Evolutionary conservation across 23 red algal species (phyloP).

Genomic region (Gracilariopsis chorda): DNA sequence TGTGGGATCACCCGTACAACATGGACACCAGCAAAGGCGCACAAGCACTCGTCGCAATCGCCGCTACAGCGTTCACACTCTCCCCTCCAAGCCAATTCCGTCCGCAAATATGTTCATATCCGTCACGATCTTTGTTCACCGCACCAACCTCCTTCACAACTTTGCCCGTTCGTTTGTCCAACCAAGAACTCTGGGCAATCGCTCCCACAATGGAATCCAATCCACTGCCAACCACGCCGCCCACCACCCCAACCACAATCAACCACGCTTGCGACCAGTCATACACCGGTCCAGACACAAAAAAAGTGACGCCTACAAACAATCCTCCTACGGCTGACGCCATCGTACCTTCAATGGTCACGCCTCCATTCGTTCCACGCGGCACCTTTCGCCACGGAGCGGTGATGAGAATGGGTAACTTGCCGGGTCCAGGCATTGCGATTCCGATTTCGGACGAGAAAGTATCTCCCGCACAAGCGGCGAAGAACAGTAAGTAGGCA

Average conservation of each 20-base stretch:
- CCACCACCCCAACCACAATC: constrained; percentile 10
- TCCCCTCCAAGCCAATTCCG: constrained; percentile 29
- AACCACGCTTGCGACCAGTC: constrained; percentile 14
- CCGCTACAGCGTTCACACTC: constrained; percentile 41
- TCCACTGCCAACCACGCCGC: constrained; percentile 30
- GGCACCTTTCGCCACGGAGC: constrained; percentile 42
- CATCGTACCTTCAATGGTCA: constrained; percentile 39
- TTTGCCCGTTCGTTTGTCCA: constrained; percentile 14
- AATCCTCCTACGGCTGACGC: constrained; percentile 41
- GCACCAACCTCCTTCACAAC: constrained; percentile 2
- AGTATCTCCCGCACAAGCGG: constrained; percentile 64
- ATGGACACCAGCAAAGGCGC: constrained; percentile 27
- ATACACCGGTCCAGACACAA: neutral
- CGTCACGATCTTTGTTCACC: neutral
- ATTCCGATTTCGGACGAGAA: constrained; percentile 66
- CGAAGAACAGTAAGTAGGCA: constrained; percentile 54
- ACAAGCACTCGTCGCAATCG: constrained; percentile 1
- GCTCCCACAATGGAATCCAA: constrained; percentile 37
- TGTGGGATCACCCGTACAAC: constrained; percentile 26
- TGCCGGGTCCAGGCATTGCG: constrained; percentile 11
- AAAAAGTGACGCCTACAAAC: constrained; percentile 42
- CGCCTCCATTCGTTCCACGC: constrained; percentile 63
- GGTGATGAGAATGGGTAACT: constrained; percentile 6
- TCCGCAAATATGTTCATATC: constrained; percentile 32
- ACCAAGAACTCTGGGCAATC: constrained; percentile 4